Evolutionary conservation across 2,329 filamentous ascomycete genomes (phyloP).

Genomic region (Bipolaris oryzae): DNA sequence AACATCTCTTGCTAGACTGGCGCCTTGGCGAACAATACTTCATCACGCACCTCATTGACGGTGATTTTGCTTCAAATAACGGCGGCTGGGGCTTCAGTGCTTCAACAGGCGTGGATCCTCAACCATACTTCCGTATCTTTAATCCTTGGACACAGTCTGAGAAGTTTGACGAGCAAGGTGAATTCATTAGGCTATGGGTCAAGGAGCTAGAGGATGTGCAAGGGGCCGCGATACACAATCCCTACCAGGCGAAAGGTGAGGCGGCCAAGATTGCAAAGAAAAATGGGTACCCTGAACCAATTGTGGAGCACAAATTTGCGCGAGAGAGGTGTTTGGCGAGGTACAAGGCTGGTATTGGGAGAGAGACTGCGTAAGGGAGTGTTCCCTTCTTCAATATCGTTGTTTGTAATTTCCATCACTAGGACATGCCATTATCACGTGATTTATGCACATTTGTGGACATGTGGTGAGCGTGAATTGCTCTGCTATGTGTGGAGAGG

Average conservation of each 20-base stretch:
- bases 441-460: too few species aligned
- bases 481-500: neutral
- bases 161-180: conserved; percentile 79
- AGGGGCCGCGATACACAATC: conserved; percentile 78
- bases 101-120: conserved; percentile 77
- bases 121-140: conserved; percentile 91
- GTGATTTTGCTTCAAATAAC: conserved; percentile 59
- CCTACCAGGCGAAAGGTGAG: conserved; percentile 67
- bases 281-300: conserved; percentile 73
- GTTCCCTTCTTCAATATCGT: neutral
- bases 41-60: conserved; percentile 56
- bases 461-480: neutral
- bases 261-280: conserved; percentile 64
- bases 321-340: conserved; percentile 70
- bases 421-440: too few species aligned
- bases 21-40: conserved; percentile 59
- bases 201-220: conserved; percentile 70
- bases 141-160: conserved; percentile 85
- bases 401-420: neutral
- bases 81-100: conserved; percentile 71
- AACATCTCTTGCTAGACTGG: conserved; percentile 59
- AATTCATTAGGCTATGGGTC: conserved; percentile 84
- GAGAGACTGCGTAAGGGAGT: conserved; percentile 52
- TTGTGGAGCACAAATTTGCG: conserved; percentile 74
- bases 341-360: conserved; percentile 70